Percentiles rank a stretch among this genome's conserved stretches.
These are phyloP conservation scores for Tulasnella sp. DNA, from an alignment of 768 basidiomycete genomes.

Conservation along the genomic window DNA sequence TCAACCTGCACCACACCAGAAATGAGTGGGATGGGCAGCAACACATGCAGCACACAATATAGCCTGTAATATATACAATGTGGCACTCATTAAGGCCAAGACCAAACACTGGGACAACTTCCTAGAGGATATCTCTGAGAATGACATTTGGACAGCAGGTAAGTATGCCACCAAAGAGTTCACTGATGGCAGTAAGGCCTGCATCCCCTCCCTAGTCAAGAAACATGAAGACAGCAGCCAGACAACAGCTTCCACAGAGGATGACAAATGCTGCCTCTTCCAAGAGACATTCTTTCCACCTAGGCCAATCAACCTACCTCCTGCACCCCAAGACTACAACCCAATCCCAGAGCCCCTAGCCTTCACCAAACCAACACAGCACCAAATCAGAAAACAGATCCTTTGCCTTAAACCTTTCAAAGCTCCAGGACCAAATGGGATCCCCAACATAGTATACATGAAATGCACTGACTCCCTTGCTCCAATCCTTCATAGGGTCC, in stretches of 20 bases:
- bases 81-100: background rate
- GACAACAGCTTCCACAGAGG: background rate
- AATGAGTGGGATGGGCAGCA: background rate
- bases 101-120: background rate
- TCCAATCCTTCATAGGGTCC: background rate
- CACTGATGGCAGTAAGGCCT: background rate
- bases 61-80: background rate
- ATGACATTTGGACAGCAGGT: background rate
- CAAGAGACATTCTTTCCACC: background rate
- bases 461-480: background rate
- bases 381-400: background rate
- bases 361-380: background rate
- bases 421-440: constrained; percentile 9
- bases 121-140: background rate
- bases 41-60: background rate
- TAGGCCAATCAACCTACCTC: background rate
- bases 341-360: background rate
- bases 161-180: background rate
- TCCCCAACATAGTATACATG: constrained; percentile 12
- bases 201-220: background rate
- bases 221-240: background rate
- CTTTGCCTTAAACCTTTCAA: background rate
- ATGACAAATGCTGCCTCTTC: background rate
- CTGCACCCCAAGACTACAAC: too few relatives aligned
- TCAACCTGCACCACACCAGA: too few relatives aligned